Conservation (phyloP, 352 stramenopile genomes). For the Phytophthora macrochlamydospora region DNA sequence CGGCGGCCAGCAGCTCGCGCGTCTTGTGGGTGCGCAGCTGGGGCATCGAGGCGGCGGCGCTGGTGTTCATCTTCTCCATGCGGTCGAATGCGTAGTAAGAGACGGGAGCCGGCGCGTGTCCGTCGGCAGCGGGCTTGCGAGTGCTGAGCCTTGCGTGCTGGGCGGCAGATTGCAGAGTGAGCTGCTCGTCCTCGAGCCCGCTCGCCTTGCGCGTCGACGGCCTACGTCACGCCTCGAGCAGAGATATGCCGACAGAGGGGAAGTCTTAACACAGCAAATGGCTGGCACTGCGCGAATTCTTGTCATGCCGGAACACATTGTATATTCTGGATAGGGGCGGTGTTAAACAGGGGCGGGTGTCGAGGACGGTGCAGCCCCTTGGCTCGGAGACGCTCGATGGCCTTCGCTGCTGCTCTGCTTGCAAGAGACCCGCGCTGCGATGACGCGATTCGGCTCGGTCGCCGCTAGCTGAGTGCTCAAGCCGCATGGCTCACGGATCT, state of each 20-base stretch:
- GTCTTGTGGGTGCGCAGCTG: slow-evolving; percentile 40
- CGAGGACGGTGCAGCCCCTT: slow-evolving; percentile 1
- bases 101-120: neutral
- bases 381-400: neutral
- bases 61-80: slow-evolving; percentile 44
- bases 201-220: too few species aligned
- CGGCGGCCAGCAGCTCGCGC: slow-evolving; percentile 34
- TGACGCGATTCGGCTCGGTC: slow-evolving; percentile 32
- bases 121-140: neutral
- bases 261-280: too few species aligned
- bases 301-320: too few species aligned
- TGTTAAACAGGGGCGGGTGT: too few species aligned
- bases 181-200: slow-evolving; percentile 7
- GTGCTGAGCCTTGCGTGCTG: slow-evolving; percentile 5
- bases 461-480: slow-evolving; percentile 4
- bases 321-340: too few species aligned
- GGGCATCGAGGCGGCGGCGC: slow-evolving; percentile 10
- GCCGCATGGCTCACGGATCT: slow-evolving; percentile 32
- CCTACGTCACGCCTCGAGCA: too few species aligned
- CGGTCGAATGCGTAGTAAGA: neutral
- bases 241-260: too few species aligned
- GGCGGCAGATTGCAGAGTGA: slow-evolving; percentile 33
- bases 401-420: too few species aligned
- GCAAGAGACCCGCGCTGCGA: slow-evolving; percentile 2
- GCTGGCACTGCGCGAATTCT: too few species aligned